A percentile compares a stretch with the other conserved stretches of the same genome.
Evolutionary conservation across 164 flowering plant species (phyloP).

Genomic region (Vitis vinifera): ASM3070453v1 NC_081818.1:26561501-26562000

Average conservation of each 20-base stretch:
- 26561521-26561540: background rate
- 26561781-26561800: slow-evolving; percentile 18
- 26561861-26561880: slow-evolving; percentile 23
- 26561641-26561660: background rate
- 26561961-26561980: slow-evolving; percentile 27
- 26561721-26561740: slow-evolving; percentile 84
- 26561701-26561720: slow-evolving; percentile 77
- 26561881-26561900: background rate
- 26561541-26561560: slow-evolving; percentile 89
- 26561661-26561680: background rate
- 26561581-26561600: slow-evolving; percentile 94
- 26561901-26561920: background rate
- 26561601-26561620: slow-evolving; percentile 23
- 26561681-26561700: background rate
- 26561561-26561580: slow-evolving; percentile 88
- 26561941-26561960: background rate
- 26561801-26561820: slow-evolving; percentile 8
- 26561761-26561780: slow-evolving; percentile 13
- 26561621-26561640: slow-evolving; percentile 5
- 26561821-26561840: slow-evolving; percentile 27
- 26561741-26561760: slow-evolving; percentile 50
- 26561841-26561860: background rate
- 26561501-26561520: background rate
- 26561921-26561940: background rate
- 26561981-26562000: slow-evolving; percentile 60